Evolutionary conservation across 2,329 filamentous ascomycete genomes (phyloP), one percentile per base, ranked within the genome.

Genomic region (Aspergillus fumigatus): DNA sequence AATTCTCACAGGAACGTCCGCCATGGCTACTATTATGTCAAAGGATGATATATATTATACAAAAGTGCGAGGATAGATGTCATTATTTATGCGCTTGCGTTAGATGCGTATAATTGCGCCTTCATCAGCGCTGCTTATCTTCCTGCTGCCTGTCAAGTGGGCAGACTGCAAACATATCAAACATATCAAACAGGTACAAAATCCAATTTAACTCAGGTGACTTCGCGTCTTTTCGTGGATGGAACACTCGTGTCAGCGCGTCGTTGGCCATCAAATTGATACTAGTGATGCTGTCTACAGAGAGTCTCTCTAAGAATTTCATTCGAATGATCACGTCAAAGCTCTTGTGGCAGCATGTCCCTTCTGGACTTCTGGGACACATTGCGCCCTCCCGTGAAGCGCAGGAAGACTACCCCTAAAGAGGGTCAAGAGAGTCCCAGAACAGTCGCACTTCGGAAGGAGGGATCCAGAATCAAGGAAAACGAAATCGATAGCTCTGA

Each of bases 311-410:
- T 7, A 1, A 11, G n/a, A 23, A 47, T 1, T 2, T 17, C 5
- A 6, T 23, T 47, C 43, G 43, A 23, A 47, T 47, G 43, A 47
- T 47, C 11, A 26, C 2, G 2, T 17, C 23, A 47, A 65, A 65
- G 55, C 56, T 50, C 32, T n/a, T 11, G 23, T 32, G 41, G 19
- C 56, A 68, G 57, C 8, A 73, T 74, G 71, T 73, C 71, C 51
- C 58, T 74, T 26, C 43, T 74, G 62, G 65, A 74, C 54, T 75
- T 67, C 51, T 74, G 71, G 67, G 70, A 73, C 38, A 73, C 67
- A 3, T 59, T 65, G 54, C 67, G 67, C 47, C 60, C 62, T 21
- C 60, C 66, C 3, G 52, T 59, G 38, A 75, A 75, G 60, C 70
- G 72, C 32, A 69, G 66, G 45, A 69, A 67, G 54, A 60, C 59